phyloP scores from a whole-genome alignment of 768 basidiomycete species.

The Boletus sp. region DNA sequence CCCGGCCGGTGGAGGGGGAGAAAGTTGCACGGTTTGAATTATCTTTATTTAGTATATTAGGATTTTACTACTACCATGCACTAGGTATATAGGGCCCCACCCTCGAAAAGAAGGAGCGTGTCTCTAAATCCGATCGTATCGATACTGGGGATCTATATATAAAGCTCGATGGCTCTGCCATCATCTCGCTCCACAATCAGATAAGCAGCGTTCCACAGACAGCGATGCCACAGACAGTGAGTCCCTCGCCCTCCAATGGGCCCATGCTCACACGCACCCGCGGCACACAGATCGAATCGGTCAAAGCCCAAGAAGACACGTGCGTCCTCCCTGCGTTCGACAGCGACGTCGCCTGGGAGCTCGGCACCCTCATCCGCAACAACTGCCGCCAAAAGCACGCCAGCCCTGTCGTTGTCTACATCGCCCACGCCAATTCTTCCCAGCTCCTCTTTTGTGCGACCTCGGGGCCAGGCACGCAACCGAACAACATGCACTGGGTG shows the following conservation, averaged over 20 bases:
- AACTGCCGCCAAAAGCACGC: constrained; percentile 18
- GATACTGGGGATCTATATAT: neutral
- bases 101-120: too few relatives aligned
- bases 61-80: too few relatives aligned
- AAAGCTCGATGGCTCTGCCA: neutral
- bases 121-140: neutral
- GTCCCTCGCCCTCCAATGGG: neutral
- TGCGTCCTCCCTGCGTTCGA: constrained; percentile 30
- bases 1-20: too few relatives aligned
- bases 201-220: too few relatives aligned
- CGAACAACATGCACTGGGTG: constrained; percentile 34
- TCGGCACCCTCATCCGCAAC: constrained; percentile 29
- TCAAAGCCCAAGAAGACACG: constrained; percentile 26
- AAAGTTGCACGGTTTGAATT: too few relatives aligned
- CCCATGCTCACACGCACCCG: neutral
- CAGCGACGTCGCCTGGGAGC: constrained; percentile 33
- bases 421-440: constrained; percentile 28
- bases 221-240: constrained; percentile 12
- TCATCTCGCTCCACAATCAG: neutral
- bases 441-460: constrained; percentile 33
- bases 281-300: constrained; percentile 12
- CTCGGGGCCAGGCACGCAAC: constrained; percentile 28
- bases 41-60: too few relatives aligned
- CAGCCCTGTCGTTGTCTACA: constrained; percentile 27
- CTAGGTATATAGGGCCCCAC: too few relatives aligned